Conservation (phyloP, 176 grass and related monocot genomes). For the Phragmites australis region DNA sequence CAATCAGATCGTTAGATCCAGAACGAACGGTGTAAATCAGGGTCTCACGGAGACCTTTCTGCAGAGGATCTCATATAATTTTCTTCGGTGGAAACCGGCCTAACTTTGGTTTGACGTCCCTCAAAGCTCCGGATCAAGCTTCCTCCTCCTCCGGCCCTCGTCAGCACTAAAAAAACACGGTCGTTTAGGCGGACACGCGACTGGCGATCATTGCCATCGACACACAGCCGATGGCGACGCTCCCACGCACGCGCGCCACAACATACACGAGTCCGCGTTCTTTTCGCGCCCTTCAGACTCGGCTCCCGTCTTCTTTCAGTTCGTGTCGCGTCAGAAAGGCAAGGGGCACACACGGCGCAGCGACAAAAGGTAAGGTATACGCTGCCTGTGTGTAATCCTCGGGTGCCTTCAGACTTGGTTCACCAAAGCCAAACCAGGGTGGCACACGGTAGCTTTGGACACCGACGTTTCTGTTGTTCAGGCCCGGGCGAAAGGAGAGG, state of each 20-base stretch:
- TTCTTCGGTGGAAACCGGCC: conserved; percentile 32
- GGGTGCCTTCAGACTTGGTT: neutral
- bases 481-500: neutral
- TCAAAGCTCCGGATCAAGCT: conserved; percentile 31
- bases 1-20: too few relatives aligned
- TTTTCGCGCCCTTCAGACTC: neutral
- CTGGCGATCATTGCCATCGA: neutral
- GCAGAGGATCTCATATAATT: too few relatives aligned
- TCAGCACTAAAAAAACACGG: neutral
- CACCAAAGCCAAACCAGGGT: conserved; percentile 10
- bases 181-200: neutral
- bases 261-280: conserved; percentile 20
- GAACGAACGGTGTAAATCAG: too few relatives aligned
- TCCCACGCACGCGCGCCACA: conserved; percentile 21
- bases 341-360: neutral
- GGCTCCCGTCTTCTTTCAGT: neutral
- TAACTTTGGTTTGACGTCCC: conserved; percentile 36
- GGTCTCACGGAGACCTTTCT: too few relatives aligned
- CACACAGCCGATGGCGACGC: conserved; percentile 29
- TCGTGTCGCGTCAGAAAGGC: conserved; percentile 41
- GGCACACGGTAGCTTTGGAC: neutral
- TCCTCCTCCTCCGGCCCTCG: neutral
- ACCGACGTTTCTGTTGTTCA: neutral
- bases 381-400: neutral
- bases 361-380: neutral